Evolutionary conservation across 2,329 filamentous ascomycete genomes (phyloP).

Genomic region (Aureobasidium musti): DNA sequence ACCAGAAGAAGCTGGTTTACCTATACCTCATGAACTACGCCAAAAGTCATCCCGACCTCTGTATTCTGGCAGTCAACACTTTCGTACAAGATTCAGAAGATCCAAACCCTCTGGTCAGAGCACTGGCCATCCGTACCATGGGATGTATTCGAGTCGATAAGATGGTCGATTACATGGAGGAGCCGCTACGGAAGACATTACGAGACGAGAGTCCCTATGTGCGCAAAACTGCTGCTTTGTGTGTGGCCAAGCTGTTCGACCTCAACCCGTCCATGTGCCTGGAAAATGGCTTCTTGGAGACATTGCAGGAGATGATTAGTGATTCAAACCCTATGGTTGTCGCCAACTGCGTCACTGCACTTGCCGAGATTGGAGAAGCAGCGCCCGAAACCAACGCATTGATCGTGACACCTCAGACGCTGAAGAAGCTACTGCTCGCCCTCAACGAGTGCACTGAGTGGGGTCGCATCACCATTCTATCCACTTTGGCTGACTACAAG

Average conservation of each 20-base stretch:
- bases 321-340: constrained; percentile 99
- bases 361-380: constrained; percentile 87
- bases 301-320: constrained; percentile 89
- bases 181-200: constrained; percentile 91
- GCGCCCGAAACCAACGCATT: constrained; percentile 89
- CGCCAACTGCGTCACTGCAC: constrained; percentile 91
- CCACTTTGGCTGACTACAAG: constrained; percentile 84
- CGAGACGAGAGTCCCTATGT: constrained; percentile 98
- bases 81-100: constrained; percentile 99
- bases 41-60: constrained; percentile 97
- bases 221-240: constrained; percentile 95
- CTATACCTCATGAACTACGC: constrained; percentile 99
- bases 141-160: constrained; percentile 98
- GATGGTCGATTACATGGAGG: constrained; percentile 99
- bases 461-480: constrained; percentile 91
- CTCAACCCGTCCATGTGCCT: constrained; percentile 89
- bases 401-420: constrained; percentile 73
- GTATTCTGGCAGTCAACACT: constrained; percentile 97
- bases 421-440: constrained; percentile 96
- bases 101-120: constrained; percentile 92
- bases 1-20: constrained; percentile 99
- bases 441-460: constrained; percentile 98
- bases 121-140: constrained; percentile 96
- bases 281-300: constrained; percentile 95
- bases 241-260: constrained; percentile 96